Conservation (phyloP, 345 rosid genomes). For the Populus deltoides region DNA sequence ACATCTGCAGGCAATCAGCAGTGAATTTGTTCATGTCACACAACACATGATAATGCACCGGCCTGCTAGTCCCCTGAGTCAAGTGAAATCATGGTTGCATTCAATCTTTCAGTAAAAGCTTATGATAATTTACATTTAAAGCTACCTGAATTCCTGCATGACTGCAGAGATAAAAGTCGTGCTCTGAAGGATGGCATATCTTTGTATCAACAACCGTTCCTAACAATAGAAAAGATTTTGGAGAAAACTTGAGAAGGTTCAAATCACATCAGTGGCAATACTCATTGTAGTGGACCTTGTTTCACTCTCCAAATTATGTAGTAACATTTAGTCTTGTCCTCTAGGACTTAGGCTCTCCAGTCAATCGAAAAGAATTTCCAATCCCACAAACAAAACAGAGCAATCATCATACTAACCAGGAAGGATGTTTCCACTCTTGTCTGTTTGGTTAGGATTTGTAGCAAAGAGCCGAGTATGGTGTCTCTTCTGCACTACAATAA, state of each 20-base stretch:
- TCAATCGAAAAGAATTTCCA: no score
- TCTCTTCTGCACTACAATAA: background rate
- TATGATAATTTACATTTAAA: background rate
- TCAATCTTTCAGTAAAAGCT: background rate
- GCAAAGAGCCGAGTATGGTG: background rate
- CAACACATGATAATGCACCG: conserved; percentile 12
- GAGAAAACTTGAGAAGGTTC: background rate
- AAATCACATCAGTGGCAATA: no score
- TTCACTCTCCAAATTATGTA: no score
- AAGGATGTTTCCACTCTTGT: background rate
- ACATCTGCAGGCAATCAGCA: conserved; percentile 1
- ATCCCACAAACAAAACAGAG: background rate
- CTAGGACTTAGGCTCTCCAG: no score
- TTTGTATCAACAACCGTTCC: conserved; percentile 12
- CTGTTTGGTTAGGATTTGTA: background rate
- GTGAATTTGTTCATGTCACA: conserved; percentile 8
- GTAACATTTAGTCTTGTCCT: no score
- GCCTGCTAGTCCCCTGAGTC: conserved; percentile 13
- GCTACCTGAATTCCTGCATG: conserved; percentile 13
- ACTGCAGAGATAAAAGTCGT: conserved; percentile 11
- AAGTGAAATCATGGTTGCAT: background rate
- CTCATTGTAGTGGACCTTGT: no score
- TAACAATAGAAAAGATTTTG: background rate
- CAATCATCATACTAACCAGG: background rate
- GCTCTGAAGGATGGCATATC: conserved; percentile 9